Conservation (phyloP, 805 yeast species). For the Cyberlindnera mycetangii region DNA sequence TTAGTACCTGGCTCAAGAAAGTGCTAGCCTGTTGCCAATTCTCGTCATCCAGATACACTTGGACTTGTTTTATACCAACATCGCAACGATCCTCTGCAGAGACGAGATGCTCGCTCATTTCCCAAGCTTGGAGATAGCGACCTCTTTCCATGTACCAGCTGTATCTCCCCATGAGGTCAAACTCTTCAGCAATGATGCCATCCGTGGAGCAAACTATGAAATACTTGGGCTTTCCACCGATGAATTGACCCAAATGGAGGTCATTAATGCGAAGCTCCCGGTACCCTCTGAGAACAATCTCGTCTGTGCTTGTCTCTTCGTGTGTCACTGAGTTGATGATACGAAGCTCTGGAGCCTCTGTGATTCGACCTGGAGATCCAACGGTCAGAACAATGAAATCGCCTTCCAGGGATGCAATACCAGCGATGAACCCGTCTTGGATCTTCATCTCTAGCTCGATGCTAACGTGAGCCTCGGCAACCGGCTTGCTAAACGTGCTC, state of each 20-base stretch:
- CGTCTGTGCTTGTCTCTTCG: slow-evolving; percentile 76
- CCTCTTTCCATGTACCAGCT: slow-evolving; percentile 65
- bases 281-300: slow-evolving; percentile 58
- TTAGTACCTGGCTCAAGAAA: slow-evolving; percentile 43
- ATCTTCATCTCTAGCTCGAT: slow-evolving; percentile 39
- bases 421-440: slow-evolving; percentile 58
- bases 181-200: slow-evolving; percentile 70
- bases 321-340: slow-evolving; percentile 64
- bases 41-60: slow-evolving; percentile 38
- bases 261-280: slow-evolving; percentile 57
- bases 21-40: slow-evolving; percentile 56
- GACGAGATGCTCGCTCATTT: slow-evolving; percentile 59
- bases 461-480: slow-evolving; percentile 34
- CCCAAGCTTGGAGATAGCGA: slow-evolving; percentile 71
- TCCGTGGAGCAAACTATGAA: slow-evolving; percentile 78
- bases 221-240: slow-evolving; percentile 45
- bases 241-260: slow-evolving; percentile 59
- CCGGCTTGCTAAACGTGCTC: slow-evolving; percentile 47
- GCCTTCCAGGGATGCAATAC: slow-evolving; percentile 72
- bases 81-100: slow-evolving; percentile 47
- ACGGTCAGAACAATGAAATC: slow-evolving; percentile 64
- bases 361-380: slow-evolving; percentile 33
- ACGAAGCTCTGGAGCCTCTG: slow-evolving; percentile 68
- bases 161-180: slow-evolving; percentile 65
- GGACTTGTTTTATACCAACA: slow-evolving; percentile 55